A percentile compares a stretch with the other conserved stretches of the same genome.
phyloP scores from a whole-genome alignment of 139 green algal genomes.

The Tetradesmus lagerheimii region DNA sequence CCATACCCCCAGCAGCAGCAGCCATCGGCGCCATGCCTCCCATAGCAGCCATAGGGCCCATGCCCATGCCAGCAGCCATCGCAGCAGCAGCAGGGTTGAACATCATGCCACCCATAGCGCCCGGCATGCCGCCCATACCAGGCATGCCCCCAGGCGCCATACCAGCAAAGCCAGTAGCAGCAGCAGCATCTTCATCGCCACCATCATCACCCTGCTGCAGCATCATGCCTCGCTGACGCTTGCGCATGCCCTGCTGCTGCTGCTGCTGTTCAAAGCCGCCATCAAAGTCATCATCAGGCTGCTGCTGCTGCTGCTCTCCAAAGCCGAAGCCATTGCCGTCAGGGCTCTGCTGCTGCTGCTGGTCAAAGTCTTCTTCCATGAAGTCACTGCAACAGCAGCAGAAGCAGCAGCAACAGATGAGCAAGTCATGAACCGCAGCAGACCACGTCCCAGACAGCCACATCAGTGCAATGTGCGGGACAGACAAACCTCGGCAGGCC shows the following conservation, averaged over 20 bases:
- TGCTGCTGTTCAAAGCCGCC: constrained; percentile 1
- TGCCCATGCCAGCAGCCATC: background rate
- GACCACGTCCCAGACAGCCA: too few relatives aligned
- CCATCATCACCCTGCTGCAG: background rate
- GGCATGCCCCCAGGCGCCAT: background rate
- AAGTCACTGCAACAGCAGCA: background rate
- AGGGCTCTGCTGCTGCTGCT: constrained; percentile 9
- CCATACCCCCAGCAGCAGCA: background rate
- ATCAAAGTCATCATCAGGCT: constrained; percentile 12
- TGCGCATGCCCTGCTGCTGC: background rate
- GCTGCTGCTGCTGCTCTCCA: background rate
- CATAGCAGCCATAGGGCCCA: constrained; percentile 2
- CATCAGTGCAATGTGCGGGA: too few relatives aligned
- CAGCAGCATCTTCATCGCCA: background rate
- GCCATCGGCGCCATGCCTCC: background rate
- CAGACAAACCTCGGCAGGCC: too few relatives aligned
- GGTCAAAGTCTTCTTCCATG: constrained; percentile 7
- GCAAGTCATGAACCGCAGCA: background rate
- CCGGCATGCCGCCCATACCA: background rate
- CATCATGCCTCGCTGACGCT: background rate
- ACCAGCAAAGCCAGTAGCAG: background rate
- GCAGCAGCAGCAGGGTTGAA: constrained; percentile 17
- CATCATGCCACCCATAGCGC: background rate
- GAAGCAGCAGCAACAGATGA: background rate
- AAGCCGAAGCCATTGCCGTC: background rate